Percentiles rank a stretch among this genome's conserved stretches.
Evolutionary conservation across 768 basidiomycete genomes (phyloP).

Genomic region (Phaeolepiota aurea): DNA sequence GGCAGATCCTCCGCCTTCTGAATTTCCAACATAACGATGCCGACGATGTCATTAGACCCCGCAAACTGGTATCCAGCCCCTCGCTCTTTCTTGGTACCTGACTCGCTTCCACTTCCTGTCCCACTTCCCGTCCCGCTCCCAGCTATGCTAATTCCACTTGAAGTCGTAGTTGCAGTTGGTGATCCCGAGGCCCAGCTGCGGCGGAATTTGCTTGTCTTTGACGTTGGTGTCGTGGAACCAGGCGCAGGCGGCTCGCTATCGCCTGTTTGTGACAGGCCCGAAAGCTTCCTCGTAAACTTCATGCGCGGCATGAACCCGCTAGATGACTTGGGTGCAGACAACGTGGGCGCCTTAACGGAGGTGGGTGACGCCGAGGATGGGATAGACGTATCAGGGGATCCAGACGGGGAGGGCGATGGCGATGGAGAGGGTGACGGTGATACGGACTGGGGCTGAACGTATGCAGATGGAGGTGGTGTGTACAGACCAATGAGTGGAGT

Average conservation of each 20-base stretch:
- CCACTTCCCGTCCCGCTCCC: conserved; percentile 7
- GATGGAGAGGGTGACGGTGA: not conserved
- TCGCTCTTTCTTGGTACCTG: conserved; percentile 13
- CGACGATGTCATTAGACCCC: conserved; percentile 74
- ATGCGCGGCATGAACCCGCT: conserved; percentile 12
- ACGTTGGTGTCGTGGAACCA: not conserved
- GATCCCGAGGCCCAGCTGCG: not conserved
- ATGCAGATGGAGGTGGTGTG: conserved; percentile 9
- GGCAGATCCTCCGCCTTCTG: conserved; percentile 79
- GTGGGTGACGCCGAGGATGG: not conserved
- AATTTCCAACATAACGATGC: conserved; percentile 94
- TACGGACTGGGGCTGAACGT: not conserved
- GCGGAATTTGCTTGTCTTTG: not conserved
- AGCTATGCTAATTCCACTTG: no score
- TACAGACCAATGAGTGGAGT: conserved; percentile 12
- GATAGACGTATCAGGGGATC: not conserved
- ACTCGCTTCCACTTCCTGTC: conserved; percentile 1
- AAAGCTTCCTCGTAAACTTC: conserved; percentile 12
- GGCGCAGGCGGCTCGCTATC: conserved; percentile 2
- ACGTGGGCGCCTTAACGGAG: not conserved
- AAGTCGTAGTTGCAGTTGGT: no score
- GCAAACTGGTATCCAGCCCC: conserved; percentile 43
- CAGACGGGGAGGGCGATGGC: not conserved
- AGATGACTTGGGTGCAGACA: not conserved
- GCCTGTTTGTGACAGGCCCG: conserved; percentile 6